Percentiles rank a stretch among this genome's conserved stretches.
These are phyloP conservation scores for Debaryomyces psychrophilus DNA, from an alignment of 1,139 yeast species.

Conservation along the genomic window DNA sequence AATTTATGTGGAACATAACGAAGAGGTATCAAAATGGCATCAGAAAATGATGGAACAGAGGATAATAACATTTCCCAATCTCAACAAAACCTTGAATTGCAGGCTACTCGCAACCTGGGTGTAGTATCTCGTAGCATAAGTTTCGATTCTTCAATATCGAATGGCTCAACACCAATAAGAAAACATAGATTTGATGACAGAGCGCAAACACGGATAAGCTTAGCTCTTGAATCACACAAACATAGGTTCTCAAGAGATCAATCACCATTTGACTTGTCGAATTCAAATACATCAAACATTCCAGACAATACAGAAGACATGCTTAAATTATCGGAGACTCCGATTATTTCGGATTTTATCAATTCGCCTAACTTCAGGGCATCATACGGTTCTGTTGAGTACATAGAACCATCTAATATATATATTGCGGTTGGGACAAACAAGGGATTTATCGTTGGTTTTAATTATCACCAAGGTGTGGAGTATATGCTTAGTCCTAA, in stretches of 20 bases:
- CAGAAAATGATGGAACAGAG: neutral
- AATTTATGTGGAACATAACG: neutral
- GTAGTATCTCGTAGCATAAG: slow-evolving; percentile 12
- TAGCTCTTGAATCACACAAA: slow-evolving; percentile 19
- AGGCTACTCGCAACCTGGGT: neutral
- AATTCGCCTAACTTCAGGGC: slow-evolving; percentile 28
- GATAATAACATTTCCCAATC: neutral
- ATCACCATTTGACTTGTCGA: neutral
- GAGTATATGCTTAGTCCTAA: slow-evolving; percentile 40
- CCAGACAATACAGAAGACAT: slow-evolving; percentile 13
- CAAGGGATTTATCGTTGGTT: slow-evolving; percentile 59
- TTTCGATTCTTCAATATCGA: slow-evolving; percentile 9
- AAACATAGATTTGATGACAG: slow-evolving; percentile 43
- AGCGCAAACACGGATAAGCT: slow-evolving; percentile 35
- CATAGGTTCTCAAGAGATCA: slow-evolving; percentile 5
- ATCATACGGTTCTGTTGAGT: slow-evolving; percentile 53
- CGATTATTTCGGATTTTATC: slow-evolving; percentile 23
- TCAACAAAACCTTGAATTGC: neutral
- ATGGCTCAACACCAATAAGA: slow-evolving; percentile 15
- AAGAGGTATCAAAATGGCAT: neutral
- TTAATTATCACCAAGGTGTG: slow-evolving; percentile 64
- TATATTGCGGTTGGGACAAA: slow-evolving; percentile 65
- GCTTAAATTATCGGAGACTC: slow-evolving; percentile 30
- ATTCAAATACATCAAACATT: slow-evolving; percentile 4
- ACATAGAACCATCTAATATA: slow-evolving; percentile 49